A percentile compares a stretch with the other conserved stretches of the same genome.
These are phyloP conservation scores for Chalciporus pseudorubinellus DNA, from an alignment of 768 basidiomycete genomes.

Conservation along the genomic window DNA sequence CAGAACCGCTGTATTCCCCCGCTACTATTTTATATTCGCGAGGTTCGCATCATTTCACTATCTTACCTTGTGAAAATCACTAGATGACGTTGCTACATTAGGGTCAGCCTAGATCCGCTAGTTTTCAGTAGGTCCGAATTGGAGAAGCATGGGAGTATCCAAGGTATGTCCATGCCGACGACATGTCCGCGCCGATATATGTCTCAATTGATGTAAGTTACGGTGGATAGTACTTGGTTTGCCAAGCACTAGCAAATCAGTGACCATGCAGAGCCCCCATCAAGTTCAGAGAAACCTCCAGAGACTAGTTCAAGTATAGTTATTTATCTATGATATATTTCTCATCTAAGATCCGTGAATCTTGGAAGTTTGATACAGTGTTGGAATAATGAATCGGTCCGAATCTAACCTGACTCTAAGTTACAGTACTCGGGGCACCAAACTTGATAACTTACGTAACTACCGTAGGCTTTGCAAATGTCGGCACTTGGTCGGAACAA, in stretches of 20 bases:
- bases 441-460: no score
- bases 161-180: not conserved
- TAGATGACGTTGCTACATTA: conserved; percentile 12
- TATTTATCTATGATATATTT: not conserved
- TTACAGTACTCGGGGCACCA: no score
- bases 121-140: not conserved
- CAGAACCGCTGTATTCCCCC: conserved; percentile 22
- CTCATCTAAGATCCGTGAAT: no score
- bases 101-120: conserved; percentile 5
- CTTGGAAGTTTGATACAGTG: no score
- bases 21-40: conserved; percentile 15
- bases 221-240: not conserved
- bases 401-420: no score
- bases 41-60: conserved; percentile 14
- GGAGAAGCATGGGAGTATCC: conserved; percentile 11
- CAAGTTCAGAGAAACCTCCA: not conserved
- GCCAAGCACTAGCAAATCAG: not conserved
- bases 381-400: no score
- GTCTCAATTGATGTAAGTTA: not conserved
- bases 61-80: conserved; percentile 21
- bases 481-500: not conserved
- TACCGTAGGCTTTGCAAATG: not conserved
- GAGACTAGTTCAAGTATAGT: not conserved
- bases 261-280: not conserved
- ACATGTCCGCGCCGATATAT: not conserved